A percentile compares a stretch with the other conserved stretches of the same genome.
Conservation (phyloP, 805 yeast species). For the Cyberlindnera mrakii region DNA sequence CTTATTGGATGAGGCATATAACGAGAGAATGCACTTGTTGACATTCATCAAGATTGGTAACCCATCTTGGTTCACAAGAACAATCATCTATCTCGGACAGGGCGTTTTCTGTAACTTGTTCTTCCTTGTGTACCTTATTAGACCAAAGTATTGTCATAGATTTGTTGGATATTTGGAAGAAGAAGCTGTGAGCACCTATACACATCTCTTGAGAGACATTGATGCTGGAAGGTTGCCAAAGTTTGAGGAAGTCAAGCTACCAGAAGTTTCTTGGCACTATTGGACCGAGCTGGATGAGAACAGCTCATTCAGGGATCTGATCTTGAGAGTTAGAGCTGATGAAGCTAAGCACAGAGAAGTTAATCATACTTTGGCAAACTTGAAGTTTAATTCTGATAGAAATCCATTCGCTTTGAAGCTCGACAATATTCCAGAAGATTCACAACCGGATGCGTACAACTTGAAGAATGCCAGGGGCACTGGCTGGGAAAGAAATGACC, state of each 20-base stretch:
- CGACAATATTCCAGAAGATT: constrained; percentile 11
- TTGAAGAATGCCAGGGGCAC: no score
- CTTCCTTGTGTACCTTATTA: constrained; percentile 50
- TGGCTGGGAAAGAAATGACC: no score
- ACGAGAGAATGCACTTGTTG: constrained; percentile 70
- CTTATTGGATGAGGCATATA: constrained; percentile 67
- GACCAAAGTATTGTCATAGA: constrained; percentile 64
- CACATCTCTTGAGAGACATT: constrained; percentile 42
- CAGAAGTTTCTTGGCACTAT: constrained; percentile 56
- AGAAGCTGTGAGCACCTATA: constrained; percentile 67
- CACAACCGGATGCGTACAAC: constrained; percentile 9
- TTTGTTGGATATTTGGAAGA: constrained; percentile 77
- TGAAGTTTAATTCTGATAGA: constrained; percentile 46
- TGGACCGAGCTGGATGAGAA: constrained; percentile 48
- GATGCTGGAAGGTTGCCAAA: no score
- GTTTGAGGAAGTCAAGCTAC: constrained; percentile 31
- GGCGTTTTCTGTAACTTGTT: constrained; percentile 66
- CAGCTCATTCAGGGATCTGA: constrained; percentile 51
- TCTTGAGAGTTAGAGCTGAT: constrained; percentile 62
- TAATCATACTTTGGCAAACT: constrained; percentile 69
- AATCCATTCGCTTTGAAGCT: constrained; percentile 59
- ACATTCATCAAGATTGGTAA: constrained; percentile 60
- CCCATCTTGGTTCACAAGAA: constrained; percentile 53
- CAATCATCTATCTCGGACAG: constrained; percentile 55
- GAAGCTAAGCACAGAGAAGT: constrained; percentile 79